Conservation (phyloP, 805 yeast genomes). For the Grigorovia transvaalensis region DNA sequence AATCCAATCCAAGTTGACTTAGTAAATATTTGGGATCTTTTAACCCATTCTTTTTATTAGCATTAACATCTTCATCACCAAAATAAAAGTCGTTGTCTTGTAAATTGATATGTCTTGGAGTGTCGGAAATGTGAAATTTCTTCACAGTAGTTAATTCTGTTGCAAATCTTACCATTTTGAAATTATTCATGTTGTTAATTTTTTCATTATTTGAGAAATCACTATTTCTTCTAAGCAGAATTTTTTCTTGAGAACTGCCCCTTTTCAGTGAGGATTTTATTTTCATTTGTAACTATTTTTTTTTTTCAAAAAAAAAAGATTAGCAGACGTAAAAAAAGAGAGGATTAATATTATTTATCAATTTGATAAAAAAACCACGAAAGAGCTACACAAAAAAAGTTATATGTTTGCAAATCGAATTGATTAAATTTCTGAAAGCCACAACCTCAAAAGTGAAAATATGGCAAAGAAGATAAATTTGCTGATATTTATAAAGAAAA, state of each 20-base stretch:
- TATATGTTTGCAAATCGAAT: too few species aligned
- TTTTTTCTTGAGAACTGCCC: background rate
- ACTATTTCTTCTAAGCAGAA: background rate
- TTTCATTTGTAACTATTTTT: background rate
- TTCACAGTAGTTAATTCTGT: slow-evolving; percentile 50
- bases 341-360: too few species aligned
- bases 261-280: background rate
- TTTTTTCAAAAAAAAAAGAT: too few species aligned
- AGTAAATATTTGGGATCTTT: background rate
- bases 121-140: slow-evolving; percentile 49
- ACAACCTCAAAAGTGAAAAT: too few species aligned
- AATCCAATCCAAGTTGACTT: background rate
- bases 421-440: too few species aligned
- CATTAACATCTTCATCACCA: slow-evolving; percentile 1
- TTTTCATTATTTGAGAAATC: too few species aligned
- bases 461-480: too few species aligned
- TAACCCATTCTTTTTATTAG: background rate
- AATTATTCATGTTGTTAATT: slow-evolving; percentile 3
- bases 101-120: slow-evolving; percentile 32
- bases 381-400: too few species aligned
- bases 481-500: too few species aligned
- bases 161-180: slow-evolving; percentile 58
- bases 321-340: background rate
- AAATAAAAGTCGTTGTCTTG: background rate
- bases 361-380: too few species aligned